These are phyloP conservation scores for Kwoniella botswanensis DNA, from an alignment of 768 basidiomycete genomes.

Conservation along the genomic window DNA sequence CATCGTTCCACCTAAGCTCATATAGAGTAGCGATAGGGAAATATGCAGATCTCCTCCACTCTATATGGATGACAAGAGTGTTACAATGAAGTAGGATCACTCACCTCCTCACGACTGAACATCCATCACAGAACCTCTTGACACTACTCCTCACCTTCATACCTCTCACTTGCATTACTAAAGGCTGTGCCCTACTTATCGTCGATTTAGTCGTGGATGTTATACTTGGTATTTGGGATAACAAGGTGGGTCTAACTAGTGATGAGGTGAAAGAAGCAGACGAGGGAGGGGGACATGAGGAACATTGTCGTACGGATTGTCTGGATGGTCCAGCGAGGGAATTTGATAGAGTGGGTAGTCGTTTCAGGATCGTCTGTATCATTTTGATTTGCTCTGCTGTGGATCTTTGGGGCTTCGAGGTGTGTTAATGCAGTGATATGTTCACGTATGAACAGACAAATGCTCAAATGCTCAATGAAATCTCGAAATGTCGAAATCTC, in stretches of 20 bases:
- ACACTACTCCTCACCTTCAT: slow-evolving; percentile 98
- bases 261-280: slow-evolving; percentile 3
- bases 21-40: no score
- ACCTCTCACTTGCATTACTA: slow-evolving; percentile 60
- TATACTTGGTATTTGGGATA: slow-evolving; percentile 7
- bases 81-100: slow-evolving; percentile 2
- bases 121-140: slow-evolving; percentile 93
- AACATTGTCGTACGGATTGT: slow-evolving; percentile 16
- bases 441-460: no score
- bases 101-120: slow-evolving; percentile 73
- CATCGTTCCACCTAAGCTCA: no score
- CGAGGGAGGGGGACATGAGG: slow-evolving; percentile 22
- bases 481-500: background rate
- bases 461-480: no score
- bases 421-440: background rate
- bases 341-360: slow-evolving; percentile 2
- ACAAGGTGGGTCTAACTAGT: slow-evolving; percentile 5
- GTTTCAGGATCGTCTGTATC: slow-evolving; percentile 22
- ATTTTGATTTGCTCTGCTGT: slow-evolving; percentile 3
- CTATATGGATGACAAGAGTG: no score
- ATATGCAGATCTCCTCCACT: no score
- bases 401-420: background rate
- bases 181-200: background rate
- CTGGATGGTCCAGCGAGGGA: slow-evolving; percentile 25
- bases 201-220: background rate